Conservation (phyloP, 805 yeast genomes). For the Ogataea chonburiensis region DNA sequence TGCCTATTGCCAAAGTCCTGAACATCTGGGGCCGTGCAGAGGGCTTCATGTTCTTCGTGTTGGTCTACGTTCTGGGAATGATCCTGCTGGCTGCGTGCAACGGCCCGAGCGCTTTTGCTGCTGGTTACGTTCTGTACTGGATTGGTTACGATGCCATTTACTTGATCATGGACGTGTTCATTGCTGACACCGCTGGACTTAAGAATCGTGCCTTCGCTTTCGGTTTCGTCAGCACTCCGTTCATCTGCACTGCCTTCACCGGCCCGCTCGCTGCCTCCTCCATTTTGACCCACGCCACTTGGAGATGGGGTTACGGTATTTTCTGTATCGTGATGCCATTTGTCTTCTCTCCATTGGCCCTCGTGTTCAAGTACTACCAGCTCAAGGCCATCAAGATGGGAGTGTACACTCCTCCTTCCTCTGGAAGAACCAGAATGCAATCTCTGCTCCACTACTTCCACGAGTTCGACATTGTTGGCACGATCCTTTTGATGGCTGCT, state of each 20-base stretch:
- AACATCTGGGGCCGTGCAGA: conserved; percentile 34
- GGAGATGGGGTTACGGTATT: conserved; percentile 57
- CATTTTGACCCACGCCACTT: conserved; percentile 42
- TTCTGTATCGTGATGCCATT: conserved; percentile 47
- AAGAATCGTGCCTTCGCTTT: conserved; percentile 34
- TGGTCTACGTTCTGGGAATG: conserved; percentile 27
- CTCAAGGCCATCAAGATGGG: conserved; percentile 32
- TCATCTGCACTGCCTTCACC: conserved; percentile 35
- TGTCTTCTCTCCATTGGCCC: conserved; percentile 30
- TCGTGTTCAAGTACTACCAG: conserved; percentile 30
- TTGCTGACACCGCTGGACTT: conserved; percentile 32
- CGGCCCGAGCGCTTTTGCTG: conserved; percentile 29
- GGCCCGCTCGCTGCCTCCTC: conserved; percentile 34
- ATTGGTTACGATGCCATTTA: conserved; percentile 32
- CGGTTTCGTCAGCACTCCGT: conserved; percentile 32
- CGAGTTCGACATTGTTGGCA: conserved; percentile 39
- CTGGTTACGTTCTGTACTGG: conserved; percentile 34
- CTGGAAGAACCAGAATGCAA: conserved; percentile 22
- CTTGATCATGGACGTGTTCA: conserved; percentile 29
- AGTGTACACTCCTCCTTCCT: conserved; percentile 11
- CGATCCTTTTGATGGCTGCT: conserved; percentile 34
- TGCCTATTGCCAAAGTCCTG: conserved; percentile 30
- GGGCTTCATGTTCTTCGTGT: conserved; percentile 27
- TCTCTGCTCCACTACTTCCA: conserved; percentile 26
- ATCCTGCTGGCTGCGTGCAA: conserved; percentile 30